These are phyloP conservation scores for Leccinum obscurum DNA, from an alignment of 768 basidiomycete species.

Conservation along the genomic window DNA sequence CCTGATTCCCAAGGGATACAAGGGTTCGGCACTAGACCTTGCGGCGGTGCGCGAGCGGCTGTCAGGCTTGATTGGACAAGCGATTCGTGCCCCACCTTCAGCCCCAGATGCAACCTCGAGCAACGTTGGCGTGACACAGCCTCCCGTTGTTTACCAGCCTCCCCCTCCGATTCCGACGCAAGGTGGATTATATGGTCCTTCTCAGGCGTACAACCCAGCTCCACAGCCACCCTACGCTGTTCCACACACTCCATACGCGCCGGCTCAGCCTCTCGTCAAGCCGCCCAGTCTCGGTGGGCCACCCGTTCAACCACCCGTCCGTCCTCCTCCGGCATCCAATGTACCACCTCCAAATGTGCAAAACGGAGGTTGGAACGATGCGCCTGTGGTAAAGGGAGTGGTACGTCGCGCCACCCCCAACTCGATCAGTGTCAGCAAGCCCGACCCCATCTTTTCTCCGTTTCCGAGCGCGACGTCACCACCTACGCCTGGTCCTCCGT, in stretches of 20 bases:
- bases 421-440: constrained; percentile 50
- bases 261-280: constrained; percentile 35
- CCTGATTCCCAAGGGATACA: constrained; percentile 78
- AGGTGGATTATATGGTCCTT: constrained; percentile 18
- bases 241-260: constrained; percentile 9
- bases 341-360: constrained; percentile 65
- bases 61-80: constrained; percentile 38
- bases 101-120: constrained; percentile 7
- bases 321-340: constrained; percentile 41
- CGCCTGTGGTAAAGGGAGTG: constrained; percentile 47
- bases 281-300: constrained; percentile 43
- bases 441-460: constrained; percentile 77
- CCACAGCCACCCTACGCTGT: neutral
- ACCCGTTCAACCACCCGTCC: constrained; percentile 42
- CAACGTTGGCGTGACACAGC: constrained; percentile 17
- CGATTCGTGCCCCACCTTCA: constrained; percentile 29
- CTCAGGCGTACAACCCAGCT: constrained; percentile 31
- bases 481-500: no score
- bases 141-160: neutral
- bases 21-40: constrained; percentile 52
- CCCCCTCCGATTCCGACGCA: constrained; percentile 22
- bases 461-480: constrained; percentile 68
- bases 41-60: constrained; percentile 48
- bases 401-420: constrained; percentile 51
- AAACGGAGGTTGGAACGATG: constrained; percentile 91